These are phyloP conservation scores for Backusella australiensis DNA, from an alignment of 192 early-diverging fungal genomes.

Conservation along the genomic window DNA sequence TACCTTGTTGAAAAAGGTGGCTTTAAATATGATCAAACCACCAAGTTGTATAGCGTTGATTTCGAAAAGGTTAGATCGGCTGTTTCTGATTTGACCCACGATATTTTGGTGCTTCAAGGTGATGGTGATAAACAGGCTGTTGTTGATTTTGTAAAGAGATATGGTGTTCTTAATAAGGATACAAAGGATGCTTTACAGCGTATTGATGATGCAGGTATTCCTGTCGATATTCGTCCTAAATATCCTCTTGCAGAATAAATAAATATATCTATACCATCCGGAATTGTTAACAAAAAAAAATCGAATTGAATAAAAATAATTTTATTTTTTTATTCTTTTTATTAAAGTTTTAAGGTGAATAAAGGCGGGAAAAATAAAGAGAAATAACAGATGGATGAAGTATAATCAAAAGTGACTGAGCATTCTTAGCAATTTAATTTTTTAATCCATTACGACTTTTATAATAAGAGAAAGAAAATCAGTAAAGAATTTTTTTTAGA, in stretches of 20 bases:
- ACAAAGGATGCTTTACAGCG: constrained; percentile 52
- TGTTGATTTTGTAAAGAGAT: constrained; percentile 53
- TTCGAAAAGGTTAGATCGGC: constrained; percentile 54
- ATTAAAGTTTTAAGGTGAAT: neutral
- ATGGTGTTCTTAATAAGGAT: constrained; percentile 46
- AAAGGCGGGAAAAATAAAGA: neutral
- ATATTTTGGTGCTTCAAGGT: constrained; percentile 70
- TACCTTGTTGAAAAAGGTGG: constrained; percentile 67
- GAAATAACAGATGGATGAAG: neutral
- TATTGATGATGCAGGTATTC: constrained; percentile 48
- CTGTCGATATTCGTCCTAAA: constrained; percentile 35
- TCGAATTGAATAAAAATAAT: neutral
- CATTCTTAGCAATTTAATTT: neutral
- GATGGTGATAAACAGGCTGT: constrained; percentile 64
- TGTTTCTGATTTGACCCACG: constrained; percentile 57
- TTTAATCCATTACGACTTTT: neutral
- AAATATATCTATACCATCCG: neutral
- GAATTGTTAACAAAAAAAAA: constrained; percentile 9
- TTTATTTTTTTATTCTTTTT: too few relatives aligned
- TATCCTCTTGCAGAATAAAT: constrained; percentile 19
- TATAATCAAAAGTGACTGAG: neutral
- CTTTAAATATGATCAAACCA: constrained; percentile 45
- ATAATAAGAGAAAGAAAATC: neutral
- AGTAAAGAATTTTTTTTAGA: constrained; percentile 1
- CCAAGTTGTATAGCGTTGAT: constrained; percentile 54